phyloP scores from a whole-genome alignment of 768 basidiomycete genomes.

The Neoboletus magnificus region DNA sequence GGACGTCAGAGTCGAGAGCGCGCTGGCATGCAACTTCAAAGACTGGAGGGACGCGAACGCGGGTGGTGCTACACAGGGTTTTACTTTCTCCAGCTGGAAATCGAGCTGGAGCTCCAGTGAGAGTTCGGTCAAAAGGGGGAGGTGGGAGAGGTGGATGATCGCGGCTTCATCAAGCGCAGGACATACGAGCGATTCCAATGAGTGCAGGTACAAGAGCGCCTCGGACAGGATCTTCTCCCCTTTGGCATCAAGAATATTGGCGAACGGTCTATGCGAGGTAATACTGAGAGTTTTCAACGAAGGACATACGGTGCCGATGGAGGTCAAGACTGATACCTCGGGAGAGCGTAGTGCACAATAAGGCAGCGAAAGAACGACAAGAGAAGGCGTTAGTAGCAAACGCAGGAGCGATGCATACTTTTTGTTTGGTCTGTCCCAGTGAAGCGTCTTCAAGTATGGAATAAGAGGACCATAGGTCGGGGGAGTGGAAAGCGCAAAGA shows the following conservation, averaged over 20 bases:
- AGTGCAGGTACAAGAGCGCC: slow-evolving; percentile 15
- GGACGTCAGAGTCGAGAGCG: slow-evolving; percentile 18
- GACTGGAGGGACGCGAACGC: slow-evolving; percentile 13
- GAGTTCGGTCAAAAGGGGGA: slow-evolving; percentile 16
- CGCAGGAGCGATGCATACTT: slow-evolving; percentile 19
- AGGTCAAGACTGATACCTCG: slow-evolving; percentile 19
- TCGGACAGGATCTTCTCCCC: slow-evolving; percentile 22
- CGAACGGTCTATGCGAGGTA: background rate
- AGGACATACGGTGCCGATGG: slow-evolving; percentile 21
- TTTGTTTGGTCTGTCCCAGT: slow-evolving; percentile 15
- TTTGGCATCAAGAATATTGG: slow-evolving; percentile 3
- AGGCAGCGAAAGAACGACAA: slow-evolving; percentile 13
- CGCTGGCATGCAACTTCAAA: slow-evolving; percentile 6
- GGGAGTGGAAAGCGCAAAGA: slow-evolving; percentile 25
- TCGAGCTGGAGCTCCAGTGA: slow-evolving; percentile 12
- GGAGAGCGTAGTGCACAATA: slow-evolving; percentile 8
- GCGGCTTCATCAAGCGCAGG: slow-evolving; percentile 19
- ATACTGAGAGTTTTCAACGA: slow-evolving; percentile 15
- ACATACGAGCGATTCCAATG: slow-evolving; percentile 17
- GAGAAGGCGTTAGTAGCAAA: slow-evolving; percentile 21
- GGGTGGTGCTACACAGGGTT: slow-evolving; percentile 7
- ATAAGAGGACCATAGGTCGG: slow-evolving; percentile 20
- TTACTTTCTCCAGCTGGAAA: slow-evolving; percentile 15
- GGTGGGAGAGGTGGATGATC: slow-evolving; percentile 23
- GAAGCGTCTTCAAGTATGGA: slow-evolving; percentile 20